Evolutionary conservation across 352 stramenopile genomes (phyloP).

Genomic region (Phytophthora kernoviae): DNA sequence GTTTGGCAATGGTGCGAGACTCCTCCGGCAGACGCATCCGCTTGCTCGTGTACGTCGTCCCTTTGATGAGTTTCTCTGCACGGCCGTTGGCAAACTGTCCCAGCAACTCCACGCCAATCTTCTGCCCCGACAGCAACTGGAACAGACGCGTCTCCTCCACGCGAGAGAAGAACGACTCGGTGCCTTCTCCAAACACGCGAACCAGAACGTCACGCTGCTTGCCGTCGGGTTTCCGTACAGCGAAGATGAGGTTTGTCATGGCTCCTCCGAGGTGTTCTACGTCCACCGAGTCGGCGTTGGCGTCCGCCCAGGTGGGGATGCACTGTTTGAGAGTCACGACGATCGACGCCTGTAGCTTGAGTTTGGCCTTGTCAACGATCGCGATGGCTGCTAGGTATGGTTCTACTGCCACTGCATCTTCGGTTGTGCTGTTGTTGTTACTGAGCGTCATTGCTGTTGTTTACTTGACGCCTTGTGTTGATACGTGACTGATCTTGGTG

Average conservation of each 20-base stretch:
- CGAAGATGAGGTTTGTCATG: conserved; percentile 90
- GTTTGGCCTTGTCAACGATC: conserved; percentile 67
- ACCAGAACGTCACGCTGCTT: conserved; percentile 74
- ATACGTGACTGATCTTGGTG: conserved; percentile 5
- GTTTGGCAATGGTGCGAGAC: conserved; percentile 57
- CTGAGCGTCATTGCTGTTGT: conserved; percentile 3
- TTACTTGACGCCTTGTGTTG: no score
- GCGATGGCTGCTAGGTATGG: conserved; percentile 58
- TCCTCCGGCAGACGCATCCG: conserved; percentile 69
- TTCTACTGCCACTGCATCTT: conserved; percentile 43
- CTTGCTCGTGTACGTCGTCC: conserved; percentile 64
- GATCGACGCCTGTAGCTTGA: conserved; percentile 71
- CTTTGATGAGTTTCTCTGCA: conserved; percentile 77
- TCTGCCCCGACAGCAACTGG: conserved; percentile 64
- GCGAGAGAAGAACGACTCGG: conserved; percentile 82
- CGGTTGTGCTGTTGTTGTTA: conserved; percentile 14
- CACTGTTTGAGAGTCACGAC: conserved; percentile 59
- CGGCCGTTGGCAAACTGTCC: conserved; percentile 83
- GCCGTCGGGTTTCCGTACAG: conserved; percentile 67
- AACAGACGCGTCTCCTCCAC: conserved; percentile 81
- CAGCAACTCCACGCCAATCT: conserved; percentile 77
- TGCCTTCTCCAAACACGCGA: conserved; percentile 83
- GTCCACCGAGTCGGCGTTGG: conserved; percentile 60
- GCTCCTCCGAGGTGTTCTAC: conserved; percentile 74
- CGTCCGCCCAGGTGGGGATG: conserved; percentile 61